phyloP scores from a whole-genome alignment of 495 filamentous ascomycete genomes.

The Aspergillus kassunensis region DNA sequence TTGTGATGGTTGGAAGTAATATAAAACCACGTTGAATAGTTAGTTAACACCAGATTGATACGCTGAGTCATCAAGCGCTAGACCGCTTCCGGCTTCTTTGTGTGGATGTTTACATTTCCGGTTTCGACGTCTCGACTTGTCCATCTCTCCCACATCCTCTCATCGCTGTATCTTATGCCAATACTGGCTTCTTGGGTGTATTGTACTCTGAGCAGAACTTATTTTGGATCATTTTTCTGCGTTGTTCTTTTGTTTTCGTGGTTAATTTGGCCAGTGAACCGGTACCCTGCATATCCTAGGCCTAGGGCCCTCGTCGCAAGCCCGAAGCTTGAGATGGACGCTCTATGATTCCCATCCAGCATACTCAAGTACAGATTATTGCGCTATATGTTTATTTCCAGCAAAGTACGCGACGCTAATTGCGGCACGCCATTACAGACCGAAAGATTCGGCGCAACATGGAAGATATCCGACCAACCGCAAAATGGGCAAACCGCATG shows the following conservation, averaged over 20 bases:
- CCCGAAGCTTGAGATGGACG: conserved; percentile 13
- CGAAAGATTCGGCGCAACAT: conserved; percentile 23
- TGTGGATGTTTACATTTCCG: conserved; percentile 29
- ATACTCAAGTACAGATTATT: neutral
- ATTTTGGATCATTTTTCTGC: conserved; percentile 1
- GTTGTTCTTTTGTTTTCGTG: neutral
- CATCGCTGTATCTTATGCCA: conserved; percentile 13
- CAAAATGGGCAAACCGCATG: conserved; percentile 48
- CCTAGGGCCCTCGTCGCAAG: conserved; percentile 1
- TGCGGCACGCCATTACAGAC: neutral
- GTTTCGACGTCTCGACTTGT: neutral
- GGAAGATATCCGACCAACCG: conserved; percentile 42
- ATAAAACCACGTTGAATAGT: no score
- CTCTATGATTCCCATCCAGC: conserved; percentile 7
- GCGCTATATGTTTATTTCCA: neutral
- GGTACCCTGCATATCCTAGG: neutral
- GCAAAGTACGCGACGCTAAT: neutral
- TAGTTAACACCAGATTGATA: no score
- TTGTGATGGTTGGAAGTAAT: no score
- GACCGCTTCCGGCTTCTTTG: conserved; percentile 19
- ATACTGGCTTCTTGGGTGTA: conserved; percentile 11
- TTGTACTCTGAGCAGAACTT: conserved; percentile 8
- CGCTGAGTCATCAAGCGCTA: conserved; percentile 17
- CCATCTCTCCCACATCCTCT: neutral
- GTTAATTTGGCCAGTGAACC: neutral